These are phyloP conservation scores for Hemileia vastatrix DNA, from an alignment of 1,284 basidiomycete species.

Conservation along the genomic window DNA sequence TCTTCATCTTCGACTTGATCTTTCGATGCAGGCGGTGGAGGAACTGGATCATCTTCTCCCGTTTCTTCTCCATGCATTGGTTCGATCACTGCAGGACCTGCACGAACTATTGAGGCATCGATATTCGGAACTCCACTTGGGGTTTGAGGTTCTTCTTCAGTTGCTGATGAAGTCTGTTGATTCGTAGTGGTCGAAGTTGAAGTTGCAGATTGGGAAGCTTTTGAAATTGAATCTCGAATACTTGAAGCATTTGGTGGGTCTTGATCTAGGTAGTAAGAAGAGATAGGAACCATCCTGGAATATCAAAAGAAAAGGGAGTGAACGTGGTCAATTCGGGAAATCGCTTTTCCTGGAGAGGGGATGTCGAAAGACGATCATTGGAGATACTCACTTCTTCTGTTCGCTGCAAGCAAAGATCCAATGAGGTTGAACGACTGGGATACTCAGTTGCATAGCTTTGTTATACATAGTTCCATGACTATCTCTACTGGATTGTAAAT, in stretches of 20 bases:
- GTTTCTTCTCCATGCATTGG: neutral
- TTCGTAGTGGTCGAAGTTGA: too few relatives aligned
- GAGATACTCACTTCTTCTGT: too few relatives aligned
- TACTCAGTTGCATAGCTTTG: conserved; percentile 41
- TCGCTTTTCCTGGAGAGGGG: too few relatives aligned
- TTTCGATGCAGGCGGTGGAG: neutral
- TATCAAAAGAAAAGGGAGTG: too few relatives aligned
- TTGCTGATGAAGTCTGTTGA: neutral
- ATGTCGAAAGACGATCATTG: too few relatives aligned
- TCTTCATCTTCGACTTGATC: neutral
- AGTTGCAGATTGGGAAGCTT: neutral
- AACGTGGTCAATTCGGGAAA: too few relatives aligned
- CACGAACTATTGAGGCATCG: neutral
- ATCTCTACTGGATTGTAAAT: too few relatives aligned
- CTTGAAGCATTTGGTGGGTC: too few relatives aligned
- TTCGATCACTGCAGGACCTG: neutral
- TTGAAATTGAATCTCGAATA: conserved; percentile 26
- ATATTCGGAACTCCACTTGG: neutral
- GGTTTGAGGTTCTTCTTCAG: neutral
- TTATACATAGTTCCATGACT: conserved; percentile 24
- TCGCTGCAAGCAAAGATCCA: conserved; percentile 42
- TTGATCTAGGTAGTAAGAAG: too few relatives aligned
- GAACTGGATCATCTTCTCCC: neutral
- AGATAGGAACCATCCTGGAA: too few relatives aligned
- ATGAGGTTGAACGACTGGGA: conserved; percentile 41